These are phyloP conservation scores for Smallanthus sonchifolius DNA, from an alignment of 129 eudicot species.

Conservation along the genomic window DNA sequence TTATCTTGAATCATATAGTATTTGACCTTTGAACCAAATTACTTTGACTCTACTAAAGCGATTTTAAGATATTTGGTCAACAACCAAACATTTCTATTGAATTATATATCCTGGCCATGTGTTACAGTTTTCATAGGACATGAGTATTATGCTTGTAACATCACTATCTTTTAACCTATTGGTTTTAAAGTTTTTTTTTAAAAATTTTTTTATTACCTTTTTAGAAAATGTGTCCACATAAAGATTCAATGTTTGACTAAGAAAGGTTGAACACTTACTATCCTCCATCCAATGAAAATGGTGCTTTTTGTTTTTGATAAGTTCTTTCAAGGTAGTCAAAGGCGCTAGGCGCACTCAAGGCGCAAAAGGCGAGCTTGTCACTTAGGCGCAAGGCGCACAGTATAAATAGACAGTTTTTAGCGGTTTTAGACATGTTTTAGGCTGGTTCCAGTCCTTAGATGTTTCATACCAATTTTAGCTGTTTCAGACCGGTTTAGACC, in stretches of 20 bases:
- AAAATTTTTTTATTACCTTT: neutral
- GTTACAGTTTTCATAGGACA: neutral
- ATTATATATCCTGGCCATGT: neutral
- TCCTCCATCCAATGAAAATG: too few species aligned
- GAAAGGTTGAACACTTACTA: neutral
- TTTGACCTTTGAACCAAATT: neutral
- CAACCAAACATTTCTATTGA: conserved; percentile 4
- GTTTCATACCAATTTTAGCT: too few species aligned
- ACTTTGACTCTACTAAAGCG: neutral
- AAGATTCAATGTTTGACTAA: neutral
- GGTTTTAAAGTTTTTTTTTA: neutral
- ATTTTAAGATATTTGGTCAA: neutral
- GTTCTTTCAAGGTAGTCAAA: too few species aligned
- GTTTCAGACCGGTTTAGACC: too few species aligned
- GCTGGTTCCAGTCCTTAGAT: too few species aligned
- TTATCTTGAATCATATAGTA: conserved; percentile 14
- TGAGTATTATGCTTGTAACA: neutral
- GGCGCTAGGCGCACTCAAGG: too few species aligned
- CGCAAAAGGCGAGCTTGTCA: too few species aligned
- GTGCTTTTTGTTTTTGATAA: too few species aligned
- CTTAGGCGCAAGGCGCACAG: too few species aligned
- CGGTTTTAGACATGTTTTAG: too few species aligned
- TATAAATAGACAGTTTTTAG: too few species aligned
- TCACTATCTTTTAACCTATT: neutral
- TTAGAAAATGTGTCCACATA: neutral